Evolutionary conservation across 139 green algal genomes (phyloP), one percentile per base, ranked within the genome.

Genomic region (Mesotaenium endlicherianum): DNA sequence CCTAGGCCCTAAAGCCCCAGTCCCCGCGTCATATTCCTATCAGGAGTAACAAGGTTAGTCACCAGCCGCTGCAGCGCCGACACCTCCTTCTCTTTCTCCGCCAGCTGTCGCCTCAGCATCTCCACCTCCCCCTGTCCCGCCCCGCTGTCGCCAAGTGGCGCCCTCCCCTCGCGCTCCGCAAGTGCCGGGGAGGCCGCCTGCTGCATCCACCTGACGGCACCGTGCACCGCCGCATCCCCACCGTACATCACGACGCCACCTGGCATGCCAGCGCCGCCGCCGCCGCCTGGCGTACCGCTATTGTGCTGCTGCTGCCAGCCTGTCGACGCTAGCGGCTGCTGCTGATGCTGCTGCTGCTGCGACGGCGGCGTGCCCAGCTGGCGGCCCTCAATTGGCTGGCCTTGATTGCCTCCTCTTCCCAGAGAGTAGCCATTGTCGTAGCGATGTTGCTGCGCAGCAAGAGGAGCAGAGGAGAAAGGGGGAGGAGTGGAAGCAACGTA

Each of bases 11-110:
- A n/a, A n/a, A n/a, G n/a, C n/a, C n/a, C n/a, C n/a, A n/a, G n/a
- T n/a, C n/a, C n/a, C n/a, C n/a, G n/a, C n/a, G n/a, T n/a, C n/a
- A n/a, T n/a, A n/a, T n/a, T n/a, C n/a, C n/a, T n/a, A n/a, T n/a
- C n/a, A n/a, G n/a, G n/a, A n/a, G n/a, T n/a, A n/a, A n/a, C n/a
- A n/a, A 78, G 70, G 5, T 34, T 8, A 14, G 16, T 69, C 49
- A 78, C 70, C 5, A 78, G 45, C 49, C 70, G 70, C 31, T 78
- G 70, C 16, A 78, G 70, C 16, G 70, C 70, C 20, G 40, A n/a
- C 14, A 78, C 31, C 49, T 78, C 70, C 5, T n/a, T 31, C 5
- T 49, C 6, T 78, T 31, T 3, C 70, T 78, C 70, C 49, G 45
- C 70, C 49, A 78, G 47, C n/a, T 38, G 4, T 5, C 20, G 45